Conservation (phyloP, 306 rosid species). For the Dryas octopetala region DNA sequence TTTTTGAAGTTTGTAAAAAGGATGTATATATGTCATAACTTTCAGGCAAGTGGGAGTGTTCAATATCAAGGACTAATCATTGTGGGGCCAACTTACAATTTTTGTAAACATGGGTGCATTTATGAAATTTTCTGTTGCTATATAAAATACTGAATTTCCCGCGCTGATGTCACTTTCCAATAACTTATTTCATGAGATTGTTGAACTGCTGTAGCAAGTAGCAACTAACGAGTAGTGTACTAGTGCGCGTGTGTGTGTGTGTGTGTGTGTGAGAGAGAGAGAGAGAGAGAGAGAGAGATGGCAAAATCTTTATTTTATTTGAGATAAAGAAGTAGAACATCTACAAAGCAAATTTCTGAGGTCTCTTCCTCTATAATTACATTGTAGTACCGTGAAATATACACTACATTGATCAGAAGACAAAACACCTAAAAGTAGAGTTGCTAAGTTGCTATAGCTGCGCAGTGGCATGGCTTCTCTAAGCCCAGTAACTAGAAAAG, state of each 20-base stretch:
- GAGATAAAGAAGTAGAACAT: conserved; percentile 32
- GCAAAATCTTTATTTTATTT: conserved; percentile 45
- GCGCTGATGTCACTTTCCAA: neutral
- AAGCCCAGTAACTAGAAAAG: conserved; percentile 6
- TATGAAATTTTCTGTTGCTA: no score
- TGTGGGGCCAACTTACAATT: no score
- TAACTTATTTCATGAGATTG: neutral
- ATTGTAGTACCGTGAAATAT: conserved; percentile 33
- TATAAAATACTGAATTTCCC: neutral
- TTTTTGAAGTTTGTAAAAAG: neutral
- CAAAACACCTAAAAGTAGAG: conserved; percentile 23
- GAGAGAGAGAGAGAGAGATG: neutral
- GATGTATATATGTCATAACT: neutral
- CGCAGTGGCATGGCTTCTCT: neutral
- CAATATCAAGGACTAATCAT: neutral
- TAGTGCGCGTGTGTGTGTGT: no score
- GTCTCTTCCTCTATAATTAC: conserved; percentile 55
- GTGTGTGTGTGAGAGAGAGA: no score
- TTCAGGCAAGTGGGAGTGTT: neutral
- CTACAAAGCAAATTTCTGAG: conserved; percentile 27
- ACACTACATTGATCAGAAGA: conserved; percentile 30
- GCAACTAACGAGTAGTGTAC: no score
- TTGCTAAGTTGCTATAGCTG: conserved; percentile 4
- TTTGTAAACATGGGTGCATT: no score
- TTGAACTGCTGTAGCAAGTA: neutral